Percentiles rank a stretch among this genome's conserved stretches.
Evolutionary conservation across 352 stramenopile genomes (phyloP).

Genomic region (Phytophthora melonis): DNA sequence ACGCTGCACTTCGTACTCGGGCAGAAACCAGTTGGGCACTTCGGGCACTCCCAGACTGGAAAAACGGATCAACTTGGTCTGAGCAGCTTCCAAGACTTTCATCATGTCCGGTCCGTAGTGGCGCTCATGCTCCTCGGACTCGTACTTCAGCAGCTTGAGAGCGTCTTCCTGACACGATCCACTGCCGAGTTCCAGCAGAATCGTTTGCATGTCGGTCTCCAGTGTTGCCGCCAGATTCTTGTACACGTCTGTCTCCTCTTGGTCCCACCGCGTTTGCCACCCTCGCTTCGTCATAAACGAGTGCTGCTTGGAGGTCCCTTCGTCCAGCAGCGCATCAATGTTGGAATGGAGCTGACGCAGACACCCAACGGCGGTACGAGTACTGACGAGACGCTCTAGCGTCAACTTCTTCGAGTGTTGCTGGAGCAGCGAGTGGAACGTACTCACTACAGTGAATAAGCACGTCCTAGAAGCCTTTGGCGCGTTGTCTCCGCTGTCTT

Average conservation of each 20-base stretch:
- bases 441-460: not conserved
- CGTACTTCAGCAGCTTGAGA: slow-evolving; percentile 24
- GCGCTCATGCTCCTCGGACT: slow-evolving; percentile 10
- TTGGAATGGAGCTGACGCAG: slow-evolving; percentile 22
- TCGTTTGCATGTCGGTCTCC: not conserved
- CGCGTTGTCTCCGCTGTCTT: not conserved
- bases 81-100: slow-evolving; percentile 3
- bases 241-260: slow-evolving; percentile 10
- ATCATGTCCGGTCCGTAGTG: slow-evolving; percentile 21
- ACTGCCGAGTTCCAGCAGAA: slow-evolving; percentile 11
- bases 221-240: slow-evolving; percentile 7
- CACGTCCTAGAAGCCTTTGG: not conserved
- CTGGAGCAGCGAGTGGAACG: slow-evolving; percentile 16
- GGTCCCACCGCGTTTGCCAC: slow-evolving; percentile 21
- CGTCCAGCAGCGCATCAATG: slow-evolving; percentile 17
- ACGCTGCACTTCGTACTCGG: slow-evolving; percentile 23
- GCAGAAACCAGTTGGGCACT: slow-evolving; percentile 29
- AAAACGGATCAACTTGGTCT: not conserved
- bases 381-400: slow-evolving; percentile 23
- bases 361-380: slow-evolving; percentile 11
- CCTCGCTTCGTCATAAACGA: not conserved
- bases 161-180: slow-evolving; percentile 3
- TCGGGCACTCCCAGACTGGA: slow-evolving; percentile 10
- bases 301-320: not conserved
- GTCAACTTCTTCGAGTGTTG: slow-evolving; percentile 27